Conservation (phyloP, 768 basidiomycete genomes). For the Ramaria sp. region DNA sequence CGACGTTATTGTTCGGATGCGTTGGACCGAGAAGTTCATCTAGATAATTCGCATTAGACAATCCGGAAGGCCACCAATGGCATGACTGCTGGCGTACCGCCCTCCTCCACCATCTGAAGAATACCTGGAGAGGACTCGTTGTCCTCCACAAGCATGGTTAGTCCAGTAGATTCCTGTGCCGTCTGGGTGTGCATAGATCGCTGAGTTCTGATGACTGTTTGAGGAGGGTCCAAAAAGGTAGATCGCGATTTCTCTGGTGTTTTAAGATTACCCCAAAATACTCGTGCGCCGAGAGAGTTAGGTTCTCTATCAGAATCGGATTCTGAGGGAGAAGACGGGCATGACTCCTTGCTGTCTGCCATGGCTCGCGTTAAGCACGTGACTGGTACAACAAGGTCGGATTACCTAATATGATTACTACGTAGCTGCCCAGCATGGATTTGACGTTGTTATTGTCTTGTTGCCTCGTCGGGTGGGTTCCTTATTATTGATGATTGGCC, state of each 20-base stretch:
- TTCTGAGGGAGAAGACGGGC: neutral
- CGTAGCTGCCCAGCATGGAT: too few species aligned
- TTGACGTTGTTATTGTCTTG: neutral
- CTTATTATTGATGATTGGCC: too few species aligned
- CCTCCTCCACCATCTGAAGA: neutral
- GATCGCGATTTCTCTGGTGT: constrained; percentile 5
- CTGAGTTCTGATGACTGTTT: constrained; percentile 4
- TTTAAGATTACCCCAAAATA: constrained; percentile 8
- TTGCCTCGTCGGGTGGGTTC: too few species aligned
- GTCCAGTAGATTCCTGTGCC: neutral
- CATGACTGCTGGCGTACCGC: too few species aligned
- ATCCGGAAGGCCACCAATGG: too few species aligned
- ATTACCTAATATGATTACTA: neutral
- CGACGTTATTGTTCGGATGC: neutral
- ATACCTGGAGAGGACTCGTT: neutral
- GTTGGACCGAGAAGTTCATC: too few species aligned
- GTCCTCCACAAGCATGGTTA: neutral
- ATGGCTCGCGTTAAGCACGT: constrained; percentile 2
- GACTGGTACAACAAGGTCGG: neutral
- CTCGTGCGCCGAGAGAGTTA: neutral
- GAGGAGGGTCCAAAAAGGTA: neutral
- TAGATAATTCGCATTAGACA: too few species aligned
- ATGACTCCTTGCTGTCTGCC: neutral
- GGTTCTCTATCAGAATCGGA: constrained; percentile 6
- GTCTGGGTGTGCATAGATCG: neutral